Conservation (phyloP, 2,329 filamentous ascomycete species). For the Bertia moriformis region DNA sequence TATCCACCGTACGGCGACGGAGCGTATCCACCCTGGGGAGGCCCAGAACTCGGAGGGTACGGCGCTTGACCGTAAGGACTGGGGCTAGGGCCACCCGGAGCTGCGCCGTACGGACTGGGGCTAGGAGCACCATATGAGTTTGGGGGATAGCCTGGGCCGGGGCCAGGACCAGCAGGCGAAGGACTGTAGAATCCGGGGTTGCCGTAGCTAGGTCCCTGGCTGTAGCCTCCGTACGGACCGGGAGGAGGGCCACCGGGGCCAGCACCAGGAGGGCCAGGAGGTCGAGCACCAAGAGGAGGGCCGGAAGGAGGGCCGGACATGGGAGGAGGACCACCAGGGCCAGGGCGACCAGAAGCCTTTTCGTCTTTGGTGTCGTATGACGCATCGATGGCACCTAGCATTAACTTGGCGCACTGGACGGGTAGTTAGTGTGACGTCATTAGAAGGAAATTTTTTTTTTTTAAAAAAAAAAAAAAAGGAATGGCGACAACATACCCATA, state of each 20-base stretch:
- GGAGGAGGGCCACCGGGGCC: not conserved
- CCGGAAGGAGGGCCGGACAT: not conserved
- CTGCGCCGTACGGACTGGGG: not conserved
- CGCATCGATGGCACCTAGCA: conserved; percentile 1
- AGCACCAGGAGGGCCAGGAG: too few species aligned
- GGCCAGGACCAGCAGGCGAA: not conserved
- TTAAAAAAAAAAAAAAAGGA: too few species aligned
- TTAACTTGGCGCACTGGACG: not conserved
- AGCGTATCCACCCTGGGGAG: not conserved
- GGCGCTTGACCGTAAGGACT: not conserved
- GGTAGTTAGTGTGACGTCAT: not conserved
- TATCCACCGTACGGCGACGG: not conserved
- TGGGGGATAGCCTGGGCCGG: not conserved
- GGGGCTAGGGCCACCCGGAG: not conserved
- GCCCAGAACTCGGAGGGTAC: not conserved
- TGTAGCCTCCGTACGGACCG: not conserved
- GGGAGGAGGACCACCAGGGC: not conserved
- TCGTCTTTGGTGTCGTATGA: conserved; percentile 1
- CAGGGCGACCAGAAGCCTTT: not conserved
- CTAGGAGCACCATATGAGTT: too few species aligned
- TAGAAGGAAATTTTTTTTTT: too few species aligned
- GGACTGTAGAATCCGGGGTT: not conserved
- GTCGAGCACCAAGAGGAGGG: not conserved
- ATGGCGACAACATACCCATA: not conserved
- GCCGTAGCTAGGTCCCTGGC: not conserved